Evolutionary conservation across 768 basidiomycete species (phyloP).

Genomic region (Serpula lacrymans): DNA sequence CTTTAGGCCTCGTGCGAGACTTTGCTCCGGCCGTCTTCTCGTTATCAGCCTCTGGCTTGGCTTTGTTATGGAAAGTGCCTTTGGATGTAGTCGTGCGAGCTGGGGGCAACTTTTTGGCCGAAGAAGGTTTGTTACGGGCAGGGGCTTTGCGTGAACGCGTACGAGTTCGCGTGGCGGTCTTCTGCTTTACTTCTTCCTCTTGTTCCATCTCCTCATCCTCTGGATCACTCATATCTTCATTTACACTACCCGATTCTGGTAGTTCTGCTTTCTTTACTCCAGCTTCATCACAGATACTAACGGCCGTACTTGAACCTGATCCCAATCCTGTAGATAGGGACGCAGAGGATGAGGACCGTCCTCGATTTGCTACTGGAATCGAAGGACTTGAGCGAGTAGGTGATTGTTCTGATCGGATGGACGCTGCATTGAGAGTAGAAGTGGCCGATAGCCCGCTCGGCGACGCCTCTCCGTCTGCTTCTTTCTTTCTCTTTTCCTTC

Average conservation of each 20-base stretch:
- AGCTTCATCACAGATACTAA: constrained; percentile 27
- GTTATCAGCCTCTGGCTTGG: not conserved
- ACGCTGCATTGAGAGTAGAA: constrained; percentile 14
- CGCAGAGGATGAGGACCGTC: constrained; percentile 8
- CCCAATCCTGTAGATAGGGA: constrained; percentile 23
- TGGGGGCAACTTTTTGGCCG: too few species aligned
- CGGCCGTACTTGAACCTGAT: constrained; percentile 26
- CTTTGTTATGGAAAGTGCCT: not conserved
- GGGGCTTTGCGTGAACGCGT: not conserved
- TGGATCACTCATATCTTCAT: not conserved
- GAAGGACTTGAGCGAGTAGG: not conserved
- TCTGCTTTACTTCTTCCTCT: not conserved
- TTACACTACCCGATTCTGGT: too few species aligned
- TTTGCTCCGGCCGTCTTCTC: not conserved
- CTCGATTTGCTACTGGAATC: not conserved
- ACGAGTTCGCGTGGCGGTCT: not conserved
- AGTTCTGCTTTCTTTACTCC: constrained; percentile 21
- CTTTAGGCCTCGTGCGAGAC: not conserved
- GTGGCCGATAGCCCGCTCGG: not conserved
- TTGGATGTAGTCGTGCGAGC: not conserved
- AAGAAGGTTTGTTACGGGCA: too few species aligned
- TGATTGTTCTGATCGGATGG: constrained; percentile 8
- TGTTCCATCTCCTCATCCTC: not conserved
- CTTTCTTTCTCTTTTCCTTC: constrained; percentile 6
- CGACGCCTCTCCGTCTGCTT: too few species aligned